These are phyloP conservation scores for Aspergillus hancockii DNA, from an alignment of 495 filamentous ascomycete genomes.

Conservation along the genomic window DNA sequence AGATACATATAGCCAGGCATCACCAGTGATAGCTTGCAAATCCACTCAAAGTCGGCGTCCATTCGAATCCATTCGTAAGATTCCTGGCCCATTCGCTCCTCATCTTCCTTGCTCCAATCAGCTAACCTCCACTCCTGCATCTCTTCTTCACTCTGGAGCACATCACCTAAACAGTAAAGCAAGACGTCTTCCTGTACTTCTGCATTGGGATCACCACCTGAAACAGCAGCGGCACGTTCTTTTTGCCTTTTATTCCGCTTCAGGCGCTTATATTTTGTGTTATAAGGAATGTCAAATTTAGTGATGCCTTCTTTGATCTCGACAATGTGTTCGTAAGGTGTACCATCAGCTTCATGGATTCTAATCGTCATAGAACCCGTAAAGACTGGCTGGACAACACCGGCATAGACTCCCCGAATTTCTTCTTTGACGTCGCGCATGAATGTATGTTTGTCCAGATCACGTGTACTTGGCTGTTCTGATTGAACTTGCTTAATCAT, in stretches of 20 bases:
- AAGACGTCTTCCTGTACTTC: constrained; percentile 82
- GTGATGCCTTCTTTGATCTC: constrained; percentile 84
- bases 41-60: constrained; percentile 98
- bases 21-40: constrained; percentile 73
- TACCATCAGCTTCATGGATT: constrained; percentile 98
- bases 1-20: constrained; percentile 97
- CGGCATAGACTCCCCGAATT: constrained; percentile 66
- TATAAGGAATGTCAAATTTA: constrained; percentile 93
- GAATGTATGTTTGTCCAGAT: constrained; percentile 68
- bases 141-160: constrained; percentile 80
- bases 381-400: constrained; percentile 72
- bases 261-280: constrained; percentile 97
- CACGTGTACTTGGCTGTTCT: constrained; percentile 48
- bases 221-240: constrained; percentile 67
- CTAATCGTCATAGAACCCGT: constrained; percentile 96
- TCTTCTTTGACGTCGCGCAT: constrained; percentile 82
- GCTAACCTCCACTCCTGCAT: constrained; percentile 76
- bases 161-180: constrained; percentile 90
- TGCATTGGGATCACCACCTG: constrained; percentile 57
- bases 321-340: constrained; percentile 97
- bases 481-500: constrained; percentile 79
- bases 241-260: constrained; percentile 89
- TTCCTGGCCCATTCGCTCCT: constrained; percentile 88
- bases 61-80: constrained; percentile 98
- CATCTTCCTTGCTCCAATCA: constrained; percentile 86